These are phyloP conservation scores for Cicer arietinum DNA, from an alignment of 306 rosid genomes.

Conservation along the genomic window DNA sequence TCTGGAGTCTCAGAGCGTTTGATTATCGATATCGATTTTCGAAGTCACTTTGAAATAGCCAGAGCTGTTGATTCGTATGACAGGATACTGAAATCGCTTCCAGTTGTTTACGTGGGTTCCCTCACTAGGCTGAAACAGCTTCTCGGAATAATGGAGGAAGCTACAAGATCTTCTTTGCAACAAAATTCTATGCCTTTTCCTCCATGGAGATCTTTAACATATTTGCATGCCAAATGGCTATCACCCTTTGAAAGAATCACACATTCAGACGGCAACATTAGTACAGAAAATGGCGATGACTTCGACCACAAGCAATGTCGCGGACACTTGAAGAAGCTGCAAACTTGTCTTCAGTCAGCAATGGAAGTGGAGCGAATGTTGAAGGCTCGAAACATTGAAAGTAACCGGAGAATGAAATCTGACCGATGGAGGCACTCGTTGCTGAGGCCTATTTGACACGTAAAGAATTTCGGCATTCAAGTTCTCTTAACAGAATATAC, in stretches of 20 bases:
- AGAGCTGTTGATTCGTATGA: conserved; percentile 91
- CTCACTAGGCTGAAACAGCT: conserved; percentile 69
- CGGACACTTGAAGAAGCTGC: conserved; percentile 81
- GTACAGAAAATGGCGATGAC: conserved; percentile 17
- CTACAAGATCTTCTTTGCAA: conserved; percentile 79
- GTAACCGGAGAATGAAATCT: conserved; percentile 66
- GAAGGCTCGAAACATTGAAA: conserved; percentile 65
- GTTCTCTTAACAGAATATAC: not conserved
- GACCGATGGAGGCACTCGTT: conserved; percentile 69
- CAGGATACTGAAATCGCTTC: conserved; percentile 81
- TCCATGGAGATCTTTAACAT: conserved; percentile 92
- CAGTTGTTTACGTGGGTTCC: conserved; percentile 81
- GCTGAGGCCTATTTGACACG: conserved; percentile 57
- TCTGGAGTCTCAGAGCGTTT: conserved; percentile 72
- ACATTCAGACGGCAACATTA: conserved; percentile 51
- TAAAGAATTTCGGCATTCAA: conserved; percentile 54
- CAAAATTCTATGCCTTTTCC: conserved; percentile 98
- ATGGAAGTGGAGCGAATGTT: conserved; percentile 66
- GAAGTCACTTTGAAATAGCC: conserved; percentile 98
- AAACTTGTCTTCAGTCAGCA: conserved; percentile 77
- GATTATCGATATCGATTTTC: conserved; percentile 84
- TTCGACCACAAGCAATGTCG: conserved; percentile 74
- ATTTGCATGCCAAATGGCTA: conserved; percentile 90
- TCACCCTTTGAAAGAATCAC: conserved; percentile 72
- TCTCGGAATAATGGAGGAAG: conserved; percentile 91